Evolutionary conservation across 257 asterid genomes (phyloP).

Genomic region (Fraxinus cuspidata): DNA sequence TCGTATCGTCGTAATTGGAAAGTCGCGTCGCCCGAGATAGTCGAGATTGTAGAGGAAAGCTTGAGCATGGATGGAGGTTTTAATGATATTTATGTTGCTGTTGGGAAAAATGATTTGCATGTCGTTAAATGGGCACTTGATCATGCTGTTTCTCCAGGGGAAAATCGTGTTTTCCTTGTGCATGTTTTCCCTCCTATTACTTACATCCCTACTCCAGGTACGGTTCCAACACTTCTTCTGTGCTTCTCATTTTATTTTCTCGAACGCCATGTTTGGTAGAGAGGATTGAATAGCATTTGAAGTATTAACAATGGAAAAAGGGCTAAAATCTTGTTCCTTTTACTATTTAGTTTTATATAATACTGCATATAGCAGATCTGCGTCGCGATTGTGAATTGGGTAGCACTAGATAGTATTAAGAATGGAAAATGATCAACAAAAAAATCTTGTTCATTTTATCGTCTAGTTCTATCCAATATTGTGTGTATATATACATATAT

Average conservation of each 20-base stretch:
- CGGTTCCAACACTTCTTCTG: slow-evolving; percentile 16
- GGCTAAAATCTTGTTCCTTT: too few species aligned
- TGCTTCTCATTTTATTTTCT: slow-evolving; percentile 6
- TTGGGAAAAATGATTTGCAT: slow-evolving; percentile 68
- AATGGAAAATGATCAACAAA: background rate
- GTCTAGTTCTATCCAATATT: background rate
- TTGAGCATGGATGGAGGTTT: slow-evolving; percentile 38
- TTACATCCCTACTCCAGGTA: slow-evolving; percentile 72
- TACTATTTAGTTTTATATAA: too few species aligned
- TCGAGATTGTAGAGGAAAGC: slow-evolving; percentile 64
- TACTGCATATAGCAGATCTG: too few species aligned
- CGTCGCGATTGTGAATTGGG: too few species aligned
- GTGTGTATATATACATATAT: background rate
- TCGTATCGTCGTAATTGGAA: slow-evolving; percentile 28
- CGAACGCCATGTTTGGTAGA: background rate
- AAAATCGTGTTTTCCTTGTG: slow-evolving; percentile 51
- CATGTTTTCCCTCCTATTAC: slow-evolving; percentile 64
- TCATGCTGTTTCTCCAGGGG: slow-evolving; percentile 49
- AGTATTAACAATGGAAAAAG: too few species aligned
- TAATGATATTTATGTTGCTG: slow-evolving; percentile 70
- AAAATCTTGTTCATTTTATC: background rate
- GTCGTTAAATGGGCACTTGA: slow-evolving; percentile 74
- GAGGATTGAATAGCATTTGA: background rate
- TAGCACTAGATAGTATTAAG: background rate
- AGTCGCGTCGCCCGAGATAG: slow-evolving; percentile 60